Conservation (phyloP, 176 grass and related monocot species). For the Lolium multiflorum region DNA sequence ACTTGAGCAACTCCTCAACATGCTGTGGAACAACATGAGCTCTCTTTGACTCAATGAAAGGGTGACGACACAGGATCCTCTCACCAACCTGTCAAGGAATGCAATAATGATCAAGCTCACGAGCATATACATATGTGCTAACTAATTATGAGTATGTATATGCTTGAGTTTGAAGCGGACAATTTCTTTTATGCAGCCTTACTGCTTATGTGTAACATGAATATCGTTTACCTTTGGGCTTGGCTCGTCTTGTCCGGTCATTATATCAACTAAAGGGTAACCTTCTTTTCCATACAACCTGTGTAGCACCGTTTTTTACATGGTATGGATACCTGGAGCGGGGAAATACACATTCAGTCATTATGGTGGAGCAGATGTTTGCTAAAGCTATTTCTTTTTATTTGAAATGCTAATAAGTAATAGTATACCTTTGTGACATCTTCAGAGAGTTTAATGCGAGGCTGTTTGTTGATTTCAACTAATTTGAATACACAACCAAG, state of each 20-base stretch:
- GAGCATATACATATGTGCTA: neutral
- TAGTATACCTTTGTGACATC: constrained; percentile 85
- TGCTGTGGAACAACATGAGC: constrained; percentile 89
- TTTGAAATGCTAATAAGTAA: constrained; percentile 26
- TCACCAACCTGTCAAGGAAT: constrained; percentile 69
- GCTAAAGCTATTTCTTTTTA: neutral
- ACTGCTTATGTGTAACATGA: constrained; percentile 8
- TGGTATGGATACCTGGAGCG: constrained; percentile 89
- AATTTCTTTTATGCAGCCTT: neutral
- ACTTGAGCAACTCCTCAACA: constrained; percentile 87
- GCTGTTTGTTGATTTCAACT: constrained; percentile 93
- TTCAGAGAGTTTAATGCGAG: constrained; percentile 97
- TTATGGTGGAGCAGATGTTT: constrained; percentile 1
- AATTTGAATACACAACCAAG: constrained; percentile 99
- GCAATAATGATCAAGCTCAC: constrained; percentile 21
- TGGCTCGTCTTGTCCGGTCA: constrained; percentile 83
- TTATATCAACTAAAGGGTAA: constrained; percentile 89
- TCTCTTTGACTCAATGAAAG: constrained; percentile 94
- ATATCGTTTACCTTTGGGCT: constrained; percentile 73
- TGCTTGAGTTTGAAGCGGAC: constrained; percentile 31
- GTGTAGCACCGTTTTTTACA: constrained; percentile 94
- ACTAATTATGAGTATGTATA: neutral
- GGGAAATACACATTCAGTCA: neutral
- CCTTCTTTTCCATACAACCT: constrained; percentile 90
- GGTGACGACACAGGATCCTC: constrained; percentile 94